Percentiles rank a stretch among this genome's conserved stretches.
phyloP scores from a whole-genome alignment of 371 early-diverging fungal genomes.

The Rhizoclosmatium hyalinum region DNA sequence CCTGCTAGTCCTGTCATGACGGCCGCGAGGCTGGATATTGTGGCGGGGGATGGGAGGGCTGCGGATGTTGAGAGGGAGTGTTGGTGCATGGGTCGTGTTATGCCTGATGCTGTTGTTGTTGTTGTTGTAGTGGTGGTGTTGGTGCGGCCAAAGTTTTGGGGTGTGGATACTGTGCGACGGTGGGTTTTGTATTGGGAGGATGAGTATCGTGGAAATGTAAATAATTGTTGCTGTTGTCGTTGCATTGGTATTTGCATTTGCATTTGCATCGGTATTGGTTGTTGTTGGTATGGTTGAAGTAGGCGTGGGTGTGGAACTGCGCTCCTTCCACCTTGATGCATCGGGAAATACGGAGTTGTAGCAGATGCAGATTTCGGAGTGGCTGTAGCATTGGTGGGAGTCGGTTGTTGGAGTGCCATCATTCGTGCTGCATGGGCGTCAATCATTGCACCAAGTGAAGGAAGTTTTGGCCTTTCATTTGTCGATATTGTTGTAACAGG shows the following conservation, averaged over 20 bases:
- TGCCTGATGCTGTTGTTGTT: not conserved
- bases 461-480: not conserved
- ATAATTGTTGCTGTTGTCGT: not conserved
- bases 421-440: not conserved
- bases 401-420: not conserved
- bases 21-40: not conserved
- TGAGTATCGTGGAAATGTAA: not conserved
- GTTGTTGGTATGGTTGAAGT: not conserved
- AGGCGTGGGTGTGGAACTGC: not conserved
- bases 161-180: not conserved
- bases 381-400: not conserved
- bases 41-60: not conserved
- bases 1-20: not conserved
- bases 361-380: not conserved
- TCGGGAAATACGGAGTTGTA: not conserved
- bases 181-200: not conserved
- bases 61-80: slow-evolving; percentile 6
- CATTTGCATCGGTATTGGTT: not conserved
- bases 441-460: slow-evolving; percentile 1
- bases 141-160: not conserved
- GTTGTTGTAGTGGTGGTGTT: not conserved
- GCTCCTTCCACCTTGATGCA: not conserved
- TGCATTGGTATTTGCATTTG: not conserved
- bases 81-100: slow-evolving; percentile 1
- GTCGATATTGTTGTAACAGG: not conserved